These are phyloP conservation scores for Cercospora sp. DNA, from an alignment of 2,329 filamentous ascomycete genomes.

Conservation along the genomic window DNA sequence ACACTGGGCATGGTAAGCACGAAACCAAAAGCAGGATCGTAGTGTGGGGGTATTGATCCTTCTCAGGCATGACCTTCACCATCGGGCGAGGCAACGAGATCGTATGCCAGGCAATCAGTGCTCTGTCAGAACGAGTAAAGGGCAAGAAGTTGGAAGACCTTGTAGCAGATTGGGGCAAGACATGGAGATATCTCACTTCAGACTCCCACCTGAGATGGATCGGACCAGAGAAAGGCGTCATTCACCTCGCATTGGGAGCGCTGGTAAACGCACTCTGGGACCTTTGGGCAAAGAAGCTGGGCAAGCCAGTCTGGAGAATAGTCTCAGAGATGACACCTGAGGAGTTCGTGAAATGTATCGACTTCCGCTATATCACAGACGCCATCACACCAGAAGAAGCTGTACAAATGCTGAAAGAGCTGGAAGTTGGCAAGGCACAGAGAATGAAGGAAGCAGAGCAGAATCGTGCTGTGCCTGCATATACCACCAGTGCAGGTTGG, in stretches of 20 bases:
- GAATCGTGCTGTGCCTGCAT: constrained; percentile 78
- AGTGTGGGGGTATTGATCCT: neutral
- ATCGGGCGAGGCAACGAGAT: constrained; percentile 91
- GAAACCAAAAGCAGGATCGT: neutral
- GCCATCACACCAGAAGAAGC: constrained; percentile 87
- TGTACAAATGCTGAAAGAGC: constrained; percentile 65
- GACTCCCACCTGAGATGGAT: constrained; percentile 93
- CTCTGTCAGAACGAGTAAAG: constrained; percentile 73
- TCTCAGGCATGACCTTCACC: constrained; percentile 73
- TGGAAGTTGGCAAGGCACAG: constrained; percentile 66
- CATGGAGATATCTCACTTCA: constrained; percentile 87
- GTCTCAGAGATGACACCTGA: constrained; percentile 87
- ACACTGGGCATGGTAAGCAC: constrained; percentile 61
- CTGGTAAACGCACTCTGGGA: constrained; percentile 90
- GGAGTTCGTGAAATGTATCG: constrained; percentile 83
- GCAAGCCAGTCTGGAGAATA: constrained; percentile 87
- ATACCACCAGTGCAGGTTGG: constrained; percentile 90
- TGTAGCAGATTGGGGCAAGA: constrained; percentile 78
- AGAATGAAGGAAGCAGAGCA: constrained; percentile 72
- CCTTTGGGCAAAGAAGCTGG: constrained; percentile 84
- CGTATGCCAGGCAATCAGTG: constrained; percentile 79
- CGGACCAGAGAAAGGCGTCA: constrained; percentile 89
- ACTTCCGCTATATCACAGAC: constrained; percentile 93
- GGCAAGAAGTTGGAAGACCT: constrained; percentile 75
- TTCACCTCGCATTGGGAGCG: constrained; percentile 84